These are phyloP conservation scores for Morella rubra DNA, from an alignment of 306 rosid species.

Conservation along the genomic window DNA sequence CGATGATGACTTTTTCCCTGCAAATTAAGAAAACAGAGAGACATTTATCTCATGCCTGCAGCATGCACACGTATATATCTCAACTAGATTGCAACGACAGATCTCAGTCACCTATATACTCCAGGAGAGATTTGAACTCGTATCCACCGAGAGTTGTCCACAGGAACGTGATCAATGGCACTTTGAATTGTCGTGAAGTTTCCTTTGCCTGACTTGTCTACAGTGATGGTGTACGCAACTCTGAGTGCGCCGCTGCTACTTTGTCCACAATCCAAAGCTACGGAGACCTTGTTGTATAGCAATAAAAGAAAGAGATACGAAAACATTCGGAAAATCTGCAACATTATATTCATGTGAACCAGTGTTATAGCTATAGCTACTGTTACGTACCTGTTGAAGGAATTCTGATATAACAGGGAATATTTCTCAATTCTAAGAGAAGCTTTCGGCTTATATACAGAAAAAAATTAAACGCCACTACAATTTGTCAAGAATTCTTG, in stretches of 20 bases:
- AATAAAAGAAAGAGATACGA: neutral
- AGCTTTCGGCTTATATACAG: no score
- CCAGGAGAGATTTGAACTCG: constrained; percentile 32
- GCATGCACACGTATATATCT: no score
- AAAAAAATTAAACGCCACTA: no score
- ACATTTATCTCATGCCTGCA: no score
- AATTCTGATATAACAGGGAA: no score
- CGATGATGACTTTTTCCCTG: constrained; percentile 29
- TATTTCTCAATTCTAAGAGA: no score
- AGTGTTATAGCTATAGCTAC: no score
- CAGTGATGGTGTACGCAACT: constrained; percentile 7
- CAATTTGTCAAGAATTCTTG: no score
- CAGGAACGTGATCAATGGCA: constrained; percentile 31
- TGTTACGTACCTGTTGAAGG: no score
- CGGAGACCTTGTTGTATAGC: neutral
- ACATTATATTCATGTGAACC: neutral
- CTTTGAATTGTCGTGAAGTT: constrained; percentile 37
- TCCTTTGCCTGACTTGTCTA: constrained; percentile 10
- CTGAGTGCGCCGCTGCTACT: neutral
- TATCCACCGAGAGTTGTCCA: constrained; percentile 30
- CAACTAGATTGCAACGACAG: no score
- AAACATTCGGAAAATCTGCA: neutral
- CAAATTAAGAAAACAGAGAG: neutral
- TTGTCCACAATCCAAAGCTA: constrained; percentile 21
- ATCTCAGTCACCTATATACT: neutral